Base-by-base conservation (phyloP, 169 alveolate species). In the Eimeria necatrix region DNA sequence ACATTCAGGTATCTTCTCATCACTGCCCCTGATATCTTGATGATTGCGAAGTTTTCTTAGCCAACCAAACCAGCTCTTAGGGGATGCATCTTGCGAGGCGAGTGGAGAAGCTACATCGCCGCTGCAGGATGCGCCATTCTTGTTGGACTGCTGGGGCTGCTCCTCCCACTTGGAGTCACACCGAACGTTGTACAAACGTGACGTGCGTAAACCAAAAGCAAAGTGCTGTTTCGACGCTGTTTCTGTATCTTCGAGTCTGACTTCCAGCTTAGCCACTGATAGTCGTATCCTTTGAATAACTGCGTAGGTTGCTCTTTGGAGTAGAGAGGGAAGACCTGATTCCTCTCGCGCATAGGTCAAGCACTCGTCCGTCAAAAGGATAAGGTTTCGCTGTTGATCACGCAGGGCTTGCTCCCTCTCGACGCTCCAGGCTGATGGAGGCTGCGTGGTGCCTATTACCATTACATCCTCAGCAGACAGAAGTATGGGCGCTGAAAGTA, bases 341-440 rank as follows among this genome's bases (percentile, higher is more conserved):
- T 85, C 90, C 61, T 76, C 91, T 48, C 95, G 95, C 41, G 87
- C 91, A 91, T 74, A 91, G 24, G 95, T 91, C 73, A 91, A 73
- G 48, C 95, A 91, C 60, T 91, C 95, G 64, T 91, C 95, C 56
- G 95, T 74, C n/a, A 91, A 68, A 49, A 91, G 91, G 3, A 84
- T 73, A 46, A 91, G 70, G 24, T 60, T 73, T 24, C 87, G 87
- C 22, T 56, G 74, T 49, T 91, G 80, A n/a, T 61, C 87, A 46
- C 95, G 87, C 76, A 74, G 46, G n/a, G 20, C 49, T 24, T 91
- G 85, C 64, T 91, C 95, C 41, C 80, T 56, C 70, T 91, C 95
- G 59, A 78, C 95, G 59, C 64, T 78, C 95, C 95, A 91, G 22
- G 59, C 91, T 24, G 78, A 51, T 18, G 95, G 83, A 14, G 95